Percentiles rank a stretch among this genome's conserved stretches.
Conservation (phyloP, 169 alveolate species). For the Plasmodium vivax region DNA sequence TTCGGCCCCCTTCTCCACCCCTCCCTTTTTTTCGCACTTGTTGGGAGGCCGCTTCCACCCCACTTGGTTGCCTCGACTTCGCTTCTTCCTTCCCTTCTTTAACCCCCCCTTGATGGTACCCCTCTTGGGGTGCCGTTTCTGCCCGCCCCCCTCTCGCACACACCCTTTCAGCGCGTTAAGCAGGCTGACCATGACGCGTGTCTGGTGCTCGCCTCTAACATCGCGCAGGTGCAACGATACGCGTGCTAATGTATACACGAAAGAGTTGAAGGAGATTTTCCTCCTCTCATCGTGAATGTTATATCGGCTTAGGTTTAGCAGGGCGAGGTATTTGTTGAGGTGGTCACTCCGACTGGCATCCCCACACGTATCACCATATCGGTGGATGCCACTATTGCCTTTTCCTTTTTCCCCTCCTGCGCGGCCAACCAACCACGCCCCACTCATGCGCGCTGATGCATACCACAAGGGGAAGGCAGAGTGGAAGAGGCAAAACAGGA, state of each 20-base stretch:
- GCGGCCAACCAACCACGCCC: background rate
- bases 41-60: background rate
- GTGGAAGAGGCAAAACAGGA: conserved; percentile 20
- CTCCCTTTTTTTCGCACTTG: background rate
- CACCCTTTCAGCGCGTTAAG: conserved; percentile 4
- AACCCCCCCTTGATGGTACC: background rate
- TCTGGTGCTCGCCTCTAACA: background rate
- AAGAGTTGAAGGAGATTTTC: conserved; percentile 43
- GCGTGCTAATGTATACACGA: conserved; percentile 32
- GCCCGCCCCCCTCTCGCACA: background rate
- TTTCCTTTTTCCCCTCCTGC: background rate
- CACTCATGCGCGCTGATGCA: background rate
- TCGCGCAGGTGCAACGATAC: conserved; percentile 2
- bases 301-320: conserved; percentile 2
- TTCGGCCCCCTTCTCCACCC: background rate
- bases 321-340: conserved; percentile 4
- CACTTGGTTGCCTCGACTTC: background rate
- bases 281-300: conserved; percentile 55
- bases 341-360: background rate
- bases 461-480: background rate
- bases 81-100: background rate
- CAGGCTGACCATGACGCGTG: background rate
- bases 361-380: background rate
- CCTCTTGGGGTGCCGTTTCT: background rate
- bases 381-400: background rate